phyloP scores from a whole-genome alignment of 441 rosid genomes.

The Adansonia gregorii region DNA sequence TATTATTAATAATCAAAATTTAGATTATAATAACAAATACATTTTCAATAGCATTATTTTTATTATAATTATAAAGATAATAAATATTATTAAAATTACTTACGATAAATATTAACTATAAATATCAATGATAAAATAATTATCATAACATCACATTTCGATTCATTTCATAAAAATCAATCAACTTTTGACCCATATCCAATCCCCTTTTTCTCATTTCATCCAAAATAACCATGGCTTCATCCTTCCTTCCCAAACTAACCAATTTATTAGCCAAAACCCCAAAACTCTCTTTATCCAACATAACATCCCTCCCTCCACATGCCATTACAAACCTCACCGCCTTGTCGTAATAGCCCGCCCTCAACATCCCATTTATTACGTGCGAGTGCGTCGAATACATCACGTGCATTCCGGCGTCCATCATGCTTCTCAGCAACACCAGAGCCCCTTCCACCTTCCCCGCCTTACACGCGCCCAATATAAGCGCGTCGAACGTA shows the following conservation, averaged over 20 bases:
- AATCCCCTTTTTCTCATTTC: constrained; percentile 63
- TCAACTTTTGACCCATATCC: constrained; percentile 46
- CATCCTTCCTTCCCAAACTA: constrained; percentile 34
- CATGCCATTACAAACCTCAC: constrained; percentile 58
- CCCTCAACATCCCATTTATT: constrained; percentile 46
- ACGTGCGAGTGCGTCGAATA: constrained; percentile 61
- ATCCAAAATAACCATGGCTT: constrained; percentile 52
- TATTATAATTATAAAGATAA: no score
- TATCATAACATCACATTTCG: no score
- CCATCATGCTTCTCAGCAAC: constrained; percentile 70
- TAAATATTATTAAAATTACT: no score
- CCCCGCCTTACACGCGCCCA: constrained; percentile 66
- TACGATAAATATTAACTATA: no score
- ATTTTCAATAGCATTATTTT: no score
- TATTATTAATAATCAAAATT: no score
- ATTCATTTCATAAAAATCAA: constrained; percentile 35
- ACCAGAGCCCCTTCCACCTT: constrained; percentile 59
- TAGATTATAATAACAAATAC: no score
- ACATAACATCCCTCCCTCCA: constrained; percentile 46
- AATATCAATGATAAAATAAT: no score
- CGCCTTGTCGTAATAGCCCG: constrained; percentile 48
- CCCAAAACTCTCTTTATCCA: constrained; percentile 60
- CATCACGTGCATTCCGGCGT: constrained; percentile 46
- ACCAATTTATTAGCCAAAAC: constrained; percentile 55
- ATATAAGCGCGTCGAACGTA: constrained; percentile 70